Percentiles rank a stretch among this genome's conserved stretches.
Evolutionary conservation across 2,329 filamentous ascomycete genomes (phyloP).

Genomic region (Cercospora zeina): DNA sequence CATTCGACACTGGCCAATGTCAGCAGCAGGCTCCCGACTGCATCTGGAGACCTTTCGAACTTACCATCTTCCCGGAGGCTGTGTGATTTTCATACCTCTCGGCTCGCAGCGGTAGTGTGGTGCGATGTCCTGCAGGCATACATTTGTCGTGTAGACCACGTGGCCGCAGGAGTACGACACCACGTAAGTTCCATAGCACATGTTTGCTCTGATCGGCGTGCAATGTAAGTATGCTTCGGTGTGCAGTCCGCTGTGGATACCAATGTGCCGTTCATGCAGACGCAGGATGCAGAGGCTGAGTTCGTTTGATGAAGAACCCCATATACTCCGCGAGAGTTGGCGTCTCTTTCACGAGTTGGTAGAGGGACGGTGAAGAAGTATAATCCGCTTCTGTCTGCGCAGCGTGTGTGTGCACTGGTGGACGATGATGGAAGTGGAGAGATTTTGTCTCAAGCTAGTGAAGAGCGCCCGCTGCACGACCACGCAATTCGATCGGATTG

Average conservation of each 20-base stretch:
- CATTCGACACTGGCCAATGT: slow-evolving; percentile 22
- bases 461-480: slow-evolving; percentile 15
- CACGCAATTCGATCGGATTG: slow-evolving; percentile 12
- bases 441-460: slow-evolving; percentile 16
- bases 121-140: slow-evolving; percentile 29
- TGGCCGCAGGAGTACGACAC: slow-evolving; percentile 31
- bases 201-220: slow-evolving; percentile 5
- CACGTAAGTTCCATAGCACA: slow-evolving; percentile 31
- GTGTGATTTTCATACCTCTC: slow-evolving; percentile 30
- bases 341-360: background rate
- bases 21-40: background rate
- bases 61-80: slow-evolving; percentile 24
- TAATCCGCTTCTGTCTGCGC: background rate
- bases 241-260: slow-evolving; percentile 11
- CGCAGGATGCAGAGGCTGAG: slow-evolving; percentile 5
- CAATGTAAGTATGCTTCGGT: slow-evolving; percentile 3
- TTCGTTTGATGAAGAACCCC: background rate
- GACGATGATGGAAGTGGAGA: slow-evolving; percentile 18
- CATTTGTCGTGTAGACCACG: slow-evolving; percentile 23
- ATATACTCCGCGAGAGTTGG: background rate
- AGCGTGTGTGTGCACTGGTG: background rate
- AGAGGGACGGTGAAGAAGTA: background rate
- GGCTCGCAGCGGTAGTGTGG: slow-evolving; percentile 31
- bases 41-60: background rate
- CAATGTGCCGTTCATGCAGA: slow-evolving; percentile 4